Evolutionary conservation across 768 basidiomycete species (phyloP).

Genomic region (Udeniomyces megalosporus): DNA sequence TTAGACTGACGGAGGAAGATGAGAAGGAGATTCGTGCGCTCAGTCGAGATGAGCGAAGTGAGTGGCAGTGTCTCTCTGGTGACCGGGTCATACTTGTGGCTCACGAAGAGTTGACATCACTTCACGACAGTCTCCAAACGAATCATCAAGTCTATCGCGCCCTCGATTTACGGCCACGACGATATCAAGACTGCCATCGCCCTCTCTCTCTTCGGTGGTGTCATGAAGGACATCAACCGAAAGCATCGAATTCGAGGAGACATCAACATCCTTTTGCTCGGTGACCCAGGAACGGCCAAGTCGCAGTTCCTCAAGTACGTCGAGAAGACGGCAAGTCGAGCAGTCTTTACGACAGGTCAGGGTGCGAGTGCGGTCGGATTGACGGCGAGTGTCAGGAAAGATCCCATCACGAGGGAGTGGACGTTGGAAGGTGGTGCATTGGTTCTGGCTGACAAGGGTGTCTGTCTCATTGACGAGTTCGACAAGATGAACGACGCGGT

Average conservation of each 20-base stretch:
- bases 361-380: slow-evolving; percentile 97
- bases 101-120: neutral
- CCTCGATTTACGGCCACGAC: slow-evolving; percentile 97
- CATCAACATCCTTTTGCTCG: slow-evolving; percentile 88
- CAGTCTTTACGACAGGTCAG: slow-evolving; percentile 96
- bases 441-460: slow-evolving; percentile 96
- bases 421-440: slow-evolving; percentile 95
- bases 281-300: slow-evolving; percentile 97
- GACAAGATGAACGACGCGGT: slow-evolving; percentile 92
- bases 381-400: slow-evolving; percentile 96
- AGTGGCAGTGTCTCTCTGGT: neutral
- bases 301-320: slow-evolving; percentile 98
- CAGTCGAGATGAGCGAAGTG: slow-evolving; percentile 67
- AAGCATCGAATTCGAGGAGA: slow-evolving; percentile 94
- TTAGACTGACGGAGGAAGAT: slow-evolving; percentile 91
- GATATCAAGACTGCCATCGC: slow-evolving; percentile 97
- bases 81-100: neutral
- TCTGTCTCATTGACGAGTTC: slow-evolving; percentile 95
- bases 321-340: slow-evolving; percentile 94
- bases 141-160: slow-evolving; percentile 95
- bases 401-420: slow-evolving; percentile 94
- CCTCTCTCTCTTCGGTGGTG: slow-evolving; percentile 83
- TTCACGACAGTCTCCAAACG: slow-evolving; percentile 51
- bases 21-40: slow-evolving; percentile 78
- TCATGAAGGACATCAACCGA: slow-evolving; percentile 87